phyloP scores from a whole-genome alignment of 768 basidiomycete species.

The Boletus speciosus region DNA sequence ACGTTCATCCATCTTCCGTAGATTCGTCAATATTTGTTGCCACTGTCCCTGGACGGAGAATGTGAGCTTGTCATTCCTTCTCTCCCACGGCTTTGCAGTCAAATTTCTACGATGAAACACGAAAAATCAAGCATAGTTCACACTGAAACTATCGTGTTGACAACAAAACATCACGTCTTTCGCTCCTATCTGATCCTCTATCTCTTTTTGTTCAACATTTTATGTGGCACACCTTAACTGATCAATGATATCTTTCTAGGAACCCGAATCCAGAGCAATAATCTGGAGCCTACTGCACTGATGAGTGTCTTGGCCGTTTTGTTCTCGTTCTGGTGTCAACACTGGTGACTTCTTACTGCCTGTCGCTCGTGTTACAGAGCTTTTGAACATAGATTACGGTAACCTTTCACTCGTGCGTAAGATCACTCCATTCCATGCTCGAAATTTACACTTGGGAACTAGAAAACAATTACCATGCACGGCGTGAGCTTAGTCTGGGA shows the following conservation, averaged over 20 bases:
- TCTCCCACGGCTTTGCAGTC: conserved; percentile 22
- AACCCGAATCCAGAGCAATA: conserved; percentile 14
- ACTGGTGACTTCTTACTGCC: no score
- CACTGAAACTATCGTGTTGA: conserved; percentile 88
- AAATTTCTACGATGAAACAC: conserved; percentile 23
- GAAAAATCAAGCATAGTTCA: conserved; percentile 86
- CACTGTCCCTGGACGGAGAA: conserved; percentile 29
- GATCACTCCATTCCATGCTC: no score
- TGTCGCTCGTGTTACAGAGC: no score
- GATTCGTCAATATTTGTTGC: no score
- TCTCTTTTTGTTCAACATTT: not conserved
- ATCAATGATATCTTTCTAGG: conserved; percentile 8
- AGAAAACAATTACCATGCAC: no score
- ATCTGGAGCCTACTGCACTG: not conserved
- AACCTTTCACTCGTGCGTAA: no score
- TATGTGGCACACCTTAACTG: not conserved
- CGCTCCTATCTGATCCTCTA: conserved; percentile 94
- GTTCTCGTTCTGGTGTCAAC: no score
- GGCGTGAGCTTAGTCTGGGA: no score
- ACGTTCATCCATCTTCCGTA: not conserved
- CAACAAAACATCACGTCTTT: conserved; percentile 90
- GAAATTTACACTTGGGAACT: no score
- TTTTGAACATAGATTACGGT: no score
- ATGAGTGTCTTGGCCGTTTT: not conserved
- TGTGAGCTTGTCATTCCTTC: conserved; percentile 62